Conservation (phyloP, 2,329 filamentous ascomycete genomes). For the Paecilomyces sp. region DNA sequence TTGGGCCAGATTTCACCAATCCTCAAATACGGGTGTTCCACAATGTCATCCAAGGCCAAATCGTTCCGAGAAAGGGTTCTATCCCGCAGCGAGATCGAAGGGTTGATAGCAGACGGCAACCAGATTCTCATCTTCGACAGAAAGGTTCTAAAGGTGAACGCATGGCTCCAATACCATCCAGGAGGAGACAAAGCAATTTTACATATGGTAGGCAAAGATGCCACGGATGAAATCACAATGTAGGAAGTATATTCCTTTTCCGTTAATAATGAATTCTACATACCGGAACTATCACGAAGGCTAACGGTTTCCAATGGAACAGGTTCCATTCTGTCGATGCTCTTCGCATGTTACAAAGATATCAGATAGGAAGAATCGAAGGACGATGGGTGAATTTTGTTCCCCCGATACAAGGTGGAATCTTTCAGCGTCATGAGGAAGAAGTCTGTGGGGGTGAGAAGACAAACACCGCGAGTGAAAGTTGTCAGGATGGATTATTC, state of each 20-base stretch:
- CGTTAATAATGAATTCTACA: conserved; percentile 5
- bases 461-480: conserved; percentile 42
- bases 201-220: conserved; percentile 91
- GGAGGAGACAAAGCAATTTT: conserved; percentile 84
- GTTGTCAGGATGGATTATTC: conserved; percentile 50
- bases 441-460: conserved; percentile 30
- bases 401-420: conserved; percentile 85
- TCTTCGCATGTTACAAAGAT: conserved; percentile 66
- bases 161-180: conserved; percentile 84
- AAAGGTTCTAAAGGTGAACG: conserved; percentile 77
- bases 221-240: conserved; percentile 89
- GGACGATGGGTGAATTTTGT: conserved; percentile 81
- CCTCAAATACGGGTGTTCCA: neutral
- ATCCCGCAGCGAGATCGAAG: conserved; percentile 64
- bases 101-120: conserved; percentile 72
- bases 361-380: conserved; percentile 75
- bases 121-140: conserved; percentile 74
- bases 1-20: neutral
- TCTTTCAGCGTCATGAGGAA: conserved; percentile 53
- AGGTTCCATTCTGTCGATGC: conserved; percentile 80
- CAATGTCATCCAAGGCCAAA: neutral
- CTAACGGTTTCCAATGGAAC: conserved; percentile 8
- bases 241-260: conserved; percentile 41
- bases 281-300: conserved; percentile 7
- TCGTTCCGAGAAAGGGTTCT: conserved; percentile 37